These are phyloP conservation scores for Lomentospora prolificans DNA, from an alignment of 2,329 filamentous ascomycete genomes.

Conservation along the genomic window DNA sequence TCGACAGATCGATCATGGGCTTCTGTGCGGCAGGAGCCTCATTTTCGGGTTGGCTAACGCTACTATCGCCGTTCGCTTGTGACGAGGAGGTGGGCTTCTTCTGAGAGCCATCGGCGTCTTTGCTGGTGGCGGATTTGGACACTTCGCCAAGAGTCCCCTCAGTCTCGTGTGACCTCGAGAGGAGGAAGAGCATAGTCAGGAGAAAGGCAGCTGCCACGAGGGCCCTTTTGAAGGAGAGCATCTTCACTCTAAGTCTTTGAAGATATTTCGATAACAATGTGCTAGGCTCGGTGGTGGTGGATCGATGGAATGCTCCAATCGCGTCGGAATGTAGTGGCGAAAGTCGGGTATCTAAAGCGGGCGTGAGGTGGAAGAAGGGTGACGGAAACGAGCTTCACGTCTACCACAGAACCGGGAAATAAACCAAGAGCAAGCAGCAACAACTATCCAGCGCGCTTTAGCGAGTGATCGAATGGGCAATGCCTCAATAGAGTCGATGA, in stretches of 20 bases:
- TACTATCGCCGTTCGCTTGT: constrained; percentile 9
- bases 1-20: constrained; percentile 58
- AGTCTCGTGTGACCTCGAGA: constrained; percentile 49
- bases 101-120: constrained; percentile 12
- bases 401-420: no score
- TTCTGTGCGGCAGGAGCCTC: constrained; percentile 35
- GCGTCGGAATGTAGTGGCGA: background rate
- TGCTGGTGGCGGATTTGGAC: constrained; percentile 16
- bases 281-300: background rate
- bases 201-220: constrained; percentile 61
- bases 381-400: no score
- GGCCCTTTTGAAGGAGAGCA: constrained; percentile 73
- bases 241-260: constrained; percentile 22
- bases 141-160: constrained; percentile 21
- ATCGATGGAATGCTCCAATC: no score
- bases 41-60: constrained; percentile 8
- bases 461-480: background rate
- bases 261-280: no score
- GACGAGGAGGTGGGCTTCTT: constrained; percentile 14
- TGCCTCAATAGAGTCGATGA: background rate
- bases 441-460: background rate
- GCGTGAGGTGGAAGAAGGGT: background rate
- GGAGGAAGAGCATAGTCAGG: constrained; percentile 59
- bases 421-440: background rate
- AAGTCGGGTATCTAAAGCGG: background rate